These are phyloP conservation scores for Xylaria sp. DNA, from an alignment of 2,329 filamentous ascomycete genomes.

Conservation along the genomic window DNA sequence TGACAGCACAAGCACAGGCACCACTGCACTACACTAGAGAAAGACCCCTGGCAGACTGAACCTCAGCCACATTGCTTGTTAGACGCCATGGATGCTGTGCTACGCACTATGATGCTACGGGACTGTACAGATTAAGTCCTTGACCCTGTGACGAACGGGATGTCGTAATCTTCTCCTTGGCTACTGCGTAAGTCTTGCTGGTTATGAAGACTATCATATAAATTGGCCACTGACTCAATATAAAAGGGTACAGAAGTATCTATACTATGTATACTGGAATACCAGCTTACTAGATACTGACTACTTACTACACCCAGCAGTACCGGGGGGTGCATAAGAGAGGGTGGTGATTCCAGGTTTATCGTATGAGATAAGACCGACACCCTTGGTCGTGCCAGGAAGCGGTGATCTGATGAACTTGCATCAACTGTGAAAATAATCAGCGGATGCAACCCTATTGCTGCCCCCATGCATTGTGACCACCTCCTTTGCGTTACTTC, in stretches of 20 bases:
- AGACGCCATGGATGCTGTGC: constrained; percentile 12
- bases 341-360: neutral
- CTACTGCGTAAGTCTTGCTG: neutral
- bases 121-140: neutral
- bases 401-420: constrained; percentile 14
- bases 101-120: neutral
- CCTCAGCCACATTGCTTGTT: constrained; percentile 17
- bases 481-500: neutral
- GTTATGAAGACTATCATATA: neutral
- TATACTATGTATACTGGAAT: neutral
- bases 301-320: constrained; percentile 12
- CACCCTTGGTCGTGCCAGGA: neutral
- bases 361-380: neutral
- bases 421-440: neutral
- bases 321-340: constrained; percentile 6
- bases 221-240: neutral
- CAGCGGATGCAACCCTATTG: constrained; percentile 13
- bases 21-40: neutral
- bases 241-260: neutral
- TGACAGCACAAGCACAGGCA: neutral
- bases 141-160: constrained; percentile 18
- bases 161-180: constrained; percentile 20
- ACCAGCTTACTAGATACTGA: constrained; percentile 19
- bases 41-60: constrained; percentile 5
- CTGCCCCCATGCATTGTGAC: constrained; percentile 2